phyloP scores from a whole-genome alignment of 176 grass and related monocot genomes.

The Zoysia japonica region DNA sequence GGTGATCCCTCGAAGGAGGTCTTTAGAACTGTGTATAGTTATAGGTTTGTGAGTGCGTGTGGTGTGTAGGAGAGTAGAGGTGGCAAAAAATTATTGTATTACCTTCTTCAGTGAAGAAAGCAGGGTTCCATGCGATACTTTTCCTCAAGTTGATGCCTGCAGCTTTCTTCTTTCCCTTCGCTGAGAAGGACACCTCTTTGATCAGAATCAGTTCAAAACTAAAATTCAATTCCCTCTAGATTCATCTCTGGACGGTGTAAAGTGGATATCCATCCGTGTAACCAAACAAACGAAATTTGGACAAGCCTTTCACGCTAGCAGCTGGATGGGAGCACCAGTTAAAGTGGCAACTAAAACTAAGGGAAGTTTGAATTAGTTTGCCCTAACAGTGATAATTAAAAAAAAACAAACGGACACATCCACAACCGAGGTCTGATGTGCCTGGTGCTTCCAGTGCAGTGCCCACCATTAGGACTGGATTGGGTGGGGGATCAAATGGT shows the following conservation, averaged over 20 bases:
- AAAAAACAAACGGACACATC: background rate
- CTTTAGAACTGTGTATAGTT: too few relatives aligned
- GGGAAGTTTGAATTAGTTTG: background rate
- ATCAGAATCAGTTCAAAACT: background rate
- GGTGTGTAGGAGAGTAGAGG: background rate
- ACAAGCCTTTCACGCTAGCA: background rate
- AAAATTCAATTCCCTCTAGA: background rate
- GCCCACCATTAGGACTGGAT: background rate
- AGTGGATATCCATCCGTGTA: background rate
- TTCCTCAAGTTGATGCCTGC: conserved; percentile 71
- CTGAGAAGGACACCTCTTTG: conserved; percentile 1
- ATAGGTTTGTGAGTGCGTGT: too few relatives aligned
- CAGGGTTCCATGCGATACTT: conserved; percentile 92
- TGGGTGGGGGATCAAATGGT: background rate
- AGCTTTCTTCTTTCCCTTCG: conserved; percentile 46
- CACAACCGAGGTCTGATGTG: background rate
- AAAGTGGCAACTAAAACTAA: background rate
- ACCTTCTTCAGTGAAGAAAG: conserved; percentile 90
- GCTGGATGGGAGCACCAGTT: background rate
- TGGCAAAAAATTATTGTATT: conserved; percentile 12
- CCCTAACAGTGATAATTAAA: background rate
- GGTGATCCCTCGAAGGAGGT: too few relatives aligned
- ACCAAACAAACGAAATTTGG: background rate
- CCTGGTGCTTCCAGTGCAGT: too few relatives aligned
- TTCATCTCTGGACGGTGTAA: background rate